A percentile compares a stretch with the other conserved stretches of the same genome.
phyloP scores from a whole-genome alignment of 306 rosid genomes.

The Cicer judaicum region DNA sequence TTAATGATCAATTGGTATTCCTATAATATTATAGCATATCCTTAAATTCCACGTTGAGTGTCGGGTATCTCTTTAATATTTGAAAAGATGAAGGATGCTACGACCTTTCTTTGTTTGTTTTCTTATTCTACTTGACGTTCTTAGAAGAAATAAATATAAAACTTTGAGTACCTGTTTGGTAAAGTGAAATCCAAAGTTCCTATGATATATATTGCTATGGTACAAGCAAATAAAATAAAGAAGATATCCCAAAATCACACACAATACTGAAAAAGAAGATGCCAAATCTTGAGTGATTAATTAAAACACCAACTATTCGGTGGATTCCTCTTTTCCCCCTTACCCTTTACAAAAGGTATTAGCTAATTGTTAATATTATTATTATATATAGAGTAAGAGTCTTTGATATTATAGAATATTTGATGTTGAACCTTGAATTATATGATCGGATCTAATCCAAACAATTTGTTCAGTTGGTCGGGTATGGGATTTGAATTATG shows the following conservation, averaged over 20 bases:
- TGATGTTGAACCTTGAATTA: constrained; percentile 53
- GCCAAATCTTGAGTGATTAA: constrained; percentile 60
- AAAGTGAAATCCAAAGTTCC: constrained; percentile 67
- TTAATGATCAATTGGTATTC: constrained; percentile 12
- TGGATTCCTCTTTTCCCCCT: constrained; percentile 17
- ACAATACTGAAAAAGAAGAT: constrained; percentile 48
- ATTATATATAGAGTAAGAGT: constrained; percentile 28
- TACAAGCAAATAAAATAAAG: constrained; percentile 57
- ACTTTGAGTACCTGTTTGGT: constrained; percentile 56
- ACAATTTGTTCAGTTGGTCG: constrained; percentile 63
- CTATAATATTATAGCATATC: constrained; percentile 50
- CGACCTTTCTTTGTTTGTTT: constrained; percentile 31
- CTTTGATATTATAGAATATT: constrained; percentile 55
- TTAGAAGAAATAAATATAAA: constrained; percentile 36
- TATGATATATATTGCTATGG: constrained; percentile 47
- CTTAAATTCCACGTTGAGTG: constrained; percentile 44
- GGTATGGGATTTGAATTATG: constrained; percentile 40
- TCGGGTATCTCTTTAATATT: constrained; percentile 40
- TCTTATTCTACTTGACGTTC: constrained; percentile 32
- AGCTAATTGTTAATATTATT: constrained; percentile 24
- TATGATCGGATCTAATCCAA: constrained; percentile 56
- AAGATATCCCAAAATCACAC: constrained; percentile 66
- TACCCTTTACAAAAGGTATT: constrained; percentile 44
- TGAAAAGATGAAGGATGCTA: constrained; percentile 55
- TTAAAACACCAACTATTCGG: constrained; percentile 44